Evolutionary conservation across 164 flowering plant species (phyloP).

Genomic region (Vitis riparia): DNA sequence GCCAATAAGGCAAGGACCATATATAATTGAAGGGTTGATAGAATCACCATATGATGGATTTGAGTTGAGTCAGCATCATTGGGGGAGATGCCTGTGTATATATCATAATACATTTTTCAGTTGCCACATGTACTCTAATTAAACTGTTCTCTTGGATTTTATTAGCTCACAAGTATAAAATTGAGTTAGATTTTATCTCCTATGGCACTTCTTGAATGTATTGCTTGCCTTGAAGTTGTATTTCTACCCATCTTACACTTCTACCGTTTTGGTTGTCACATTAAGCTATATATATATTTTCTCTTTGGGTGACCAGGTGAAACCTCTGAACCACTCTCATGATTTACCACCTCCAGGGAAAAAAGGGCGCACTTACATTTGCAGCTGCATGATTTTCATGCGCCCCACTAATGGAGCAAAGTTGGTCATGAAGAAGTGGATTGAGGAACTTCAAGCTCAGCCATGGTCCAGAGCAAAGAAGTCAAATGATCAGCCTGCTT

Average conservation of each 20-base stretch:
- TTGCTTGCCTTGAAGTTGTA: no score
- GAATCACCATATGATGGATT: not conserved
- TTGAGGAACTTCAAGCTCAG: slow-evolving; percentile 82
- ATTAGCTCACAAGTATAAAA: no score
- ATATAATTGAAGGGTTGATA: not conserved
- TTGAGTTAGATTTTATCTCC: no score
- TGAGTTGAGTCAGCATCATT: not conserved
- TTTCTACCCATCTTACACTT: not conserved
- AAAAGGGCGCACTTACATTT: slow-evolving; percentile 91
- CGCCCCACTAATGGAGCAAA: slow-evolving; percentile 89
- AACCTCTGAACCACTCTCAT: slow-evolving; percentile 85
- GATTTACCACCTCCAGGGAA: slow-evolving; percentile 95
- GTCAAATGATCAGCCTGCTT: slow-evolving; percentile 94
- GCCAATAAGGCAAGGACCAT: not conserved
- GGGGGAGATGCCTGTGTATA: not conserved
- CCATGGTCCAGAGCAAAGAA: slow-evolving; percentile 88
- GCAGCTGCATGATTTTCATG: slow-evolving; percentile 96
- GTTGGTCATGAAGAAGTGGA: slow-evolving; percentile 86
- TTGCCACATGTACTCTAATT: no score
- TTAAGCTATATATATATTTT: not conserved
- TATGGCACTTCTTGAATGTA: no score
- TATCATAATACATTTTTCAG: not conserved
- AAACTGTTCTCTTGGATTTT: no score
- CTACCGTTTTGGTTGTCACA: not conserved
- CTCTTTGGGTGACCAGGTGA: slow-evolving; percentile 57